These are phyloP conservation scores for Rhynchospora breviuscula DNA, from an alignment of 176 grass and related monocot species.

Conservation along the genomic window DNA sequence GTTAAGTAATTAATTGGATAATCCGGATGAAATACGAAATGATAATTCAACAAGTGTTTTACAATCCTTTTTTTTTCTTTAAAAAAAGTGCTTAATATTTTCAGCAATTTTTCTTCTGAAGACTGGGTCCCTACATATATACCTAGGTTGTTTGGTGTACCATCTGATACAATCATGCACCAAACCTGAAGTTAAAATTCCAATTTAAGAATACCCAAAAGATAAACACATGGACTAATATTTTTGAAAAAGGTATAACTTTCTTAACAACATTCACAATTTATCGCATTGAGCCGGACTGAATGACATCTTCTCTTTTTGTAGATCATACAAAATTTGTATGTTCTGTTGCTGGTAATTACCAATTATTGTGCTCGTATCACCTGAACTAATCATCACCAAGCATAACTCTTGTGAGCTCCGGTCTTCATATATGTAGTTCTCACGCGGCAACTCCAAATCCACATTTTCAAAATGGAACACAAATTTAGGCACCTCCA, in stretches of 20 bases:
- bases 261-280: slow-evolving; percentile 17
- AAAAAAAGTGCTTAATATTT: neutral
- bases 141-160: neutral
- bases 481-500: slow-evolving; percentile 34
- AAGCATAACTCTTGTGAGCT: slow-evolving; percentile 35
- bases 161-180: neutral
- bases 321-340: slow-evolving; percentile 38
- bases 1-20: neutral
- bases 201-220: neutral
- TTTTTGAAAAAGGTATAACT: neutral
- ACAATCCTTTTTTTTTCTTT: neutral
- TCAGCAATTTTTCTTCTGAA: neutral
- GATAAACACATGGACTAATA: neutral
- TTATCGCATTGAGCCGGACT: slow-evolving; percentile 39
- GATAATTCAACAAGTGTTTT: neutral
- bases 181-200: neutral
- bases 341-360: slow-evolving; percentile 70
- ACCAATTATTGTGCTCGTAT: slow-evolving; percentile 32
- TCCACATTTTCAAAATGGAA: slow-evolving; percentile 52
- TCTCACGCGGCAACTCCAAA: slow-evolving; percentile 39
- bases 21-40: neutral
- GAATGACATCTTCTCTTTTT: slow-evolving; percentile 32
- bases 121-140: neutral
- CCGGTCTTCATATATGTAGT: slow-evolving; percentile 46
- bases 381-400: slow-evolving; percentile 8